These are phyloP conservation scores for Ascochyta koolunga DNA, from an alignment of 2,329 filamentous ascomycete species.

Conservation along the genomic window DNA sequence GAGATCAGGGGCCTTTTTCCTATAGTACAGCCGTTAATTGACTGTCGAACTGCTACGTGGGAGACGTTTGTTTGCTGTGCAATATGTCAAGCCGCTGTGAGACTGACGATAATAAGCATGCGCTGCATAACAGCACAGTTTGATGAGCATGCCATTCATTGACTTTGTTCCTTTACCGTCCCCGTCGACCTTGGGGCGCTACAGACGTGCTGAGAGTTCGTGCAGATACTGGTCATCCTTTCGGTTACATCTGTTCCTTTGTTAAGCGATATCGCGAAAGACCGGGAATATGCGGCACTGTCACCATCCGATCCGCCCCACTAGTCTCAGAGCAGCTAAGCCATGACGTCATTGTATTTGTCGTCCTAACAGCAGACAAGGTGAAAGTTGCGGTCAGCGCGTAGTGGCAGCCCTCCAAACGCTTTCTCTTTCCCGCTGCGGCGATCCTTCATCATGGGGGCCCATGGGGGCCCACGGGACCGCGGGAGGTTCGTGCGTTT, in stretches of 20 bases:
- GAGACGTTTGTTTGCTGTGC: neutral
- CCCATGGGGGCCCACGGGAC: slow-evolving; percentile 9
- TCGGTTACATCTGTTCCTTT: neutral
- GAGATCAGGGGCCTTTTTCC: neutral
- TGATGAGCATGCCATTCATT: neutral
- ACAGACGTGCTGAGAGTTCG: neutral
- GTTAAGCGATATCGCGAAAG: neutral
- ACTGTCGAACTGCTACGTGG: neutral
- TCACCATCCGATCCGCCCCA: neutral
- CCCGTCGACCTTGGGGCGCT: neutral
- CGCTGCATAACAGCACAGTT: neutral
- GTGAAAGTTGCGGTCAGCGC: slow-evolving; percentile 26
- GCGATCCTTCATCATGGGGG: slow-evolving; percentile 24
- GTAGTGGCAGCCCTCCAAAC: slow-evolving; percentile 17
- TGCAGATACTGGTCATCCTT: neutral
- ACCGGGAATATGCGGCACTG: slow-evolving; percentile 7
- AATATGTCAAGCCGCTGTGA: neutral
- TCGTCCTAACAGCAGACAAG: slow-evolving; percentile 4
- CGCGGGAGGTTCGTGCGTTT: neutral
- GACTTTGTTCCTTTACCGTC: neutral
- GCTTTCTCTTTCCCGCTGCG: slow-evolving; percentile 14
- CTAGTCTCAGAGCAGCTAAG: neutral
- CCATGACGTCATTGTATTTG: slow-evolving; percentile 1
- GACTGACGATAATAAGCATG: neutral
- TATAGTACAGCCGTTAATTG: neutral